Evolutionary conservation across 2,329 filamentous ascomycete genomes (phyloP), one percentile per base, ranked within the genome.

Genomic region (Penicillium sclerotiorum): DNA sequence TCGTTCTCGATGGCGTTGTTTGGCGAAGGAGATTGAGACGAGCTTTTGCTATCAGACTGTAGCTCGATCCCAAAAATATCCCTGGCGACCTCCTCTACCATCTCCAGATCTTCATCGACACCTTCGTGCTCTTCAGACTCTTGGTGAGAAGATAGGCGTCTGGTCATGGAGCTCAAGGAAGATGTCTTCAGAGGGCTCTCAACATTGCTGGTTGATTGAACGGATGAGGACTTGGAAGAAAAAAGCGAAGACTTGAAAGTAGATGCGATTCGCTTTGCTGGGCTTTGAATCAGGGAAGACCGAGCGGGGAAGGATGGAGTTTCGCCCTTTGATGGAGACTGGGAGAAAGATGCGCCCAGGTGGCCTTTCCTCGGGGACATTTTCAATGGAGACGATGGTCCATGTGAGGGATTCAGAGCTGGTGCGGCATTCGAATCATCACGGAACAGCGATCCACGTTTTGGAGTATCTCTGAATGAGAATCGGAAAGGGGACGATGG

Each of bases 401-500:
- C 65, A n/a, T 70, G 66, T 5, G 63, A 57, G 8, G 65, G 47
- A 17, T 68, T 57, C 2, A 65, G 58, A 3, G 63, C 60, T 1
- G 54, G 27, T 13, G 51, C 41, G 13, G 58, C 52, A 4, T 63
- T 58, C 8, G 54, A 40, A 7, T 59, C 55, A 11, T 64, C 58
- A 9, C 47, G 47, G 41, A 65, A 53, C 7, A 65, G 52, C 5
- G 70, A 52, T 4, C 62, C 67, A 18, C 68, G 66, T 23, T 65
- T 73, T 1, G 73, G 72, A 1, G 73, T 73, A 37, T 73, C 67
- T 52, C 69, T 72, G 40, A 77, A 53, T 2, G 63, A 66, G 47
- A 72, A 72, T 50, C 74, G 72, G 59, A 70, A 72, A 8, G 76
- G 73, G n/a, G 45, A 47, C 8, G 75, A 77, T 25, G 68, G 56